Percentiles rank a stretch among this genome's conserved stretches.
phyloP scores from a whole-genome alignment of 768 basidiomycete species.

The Ramaria sp. region DNA sequence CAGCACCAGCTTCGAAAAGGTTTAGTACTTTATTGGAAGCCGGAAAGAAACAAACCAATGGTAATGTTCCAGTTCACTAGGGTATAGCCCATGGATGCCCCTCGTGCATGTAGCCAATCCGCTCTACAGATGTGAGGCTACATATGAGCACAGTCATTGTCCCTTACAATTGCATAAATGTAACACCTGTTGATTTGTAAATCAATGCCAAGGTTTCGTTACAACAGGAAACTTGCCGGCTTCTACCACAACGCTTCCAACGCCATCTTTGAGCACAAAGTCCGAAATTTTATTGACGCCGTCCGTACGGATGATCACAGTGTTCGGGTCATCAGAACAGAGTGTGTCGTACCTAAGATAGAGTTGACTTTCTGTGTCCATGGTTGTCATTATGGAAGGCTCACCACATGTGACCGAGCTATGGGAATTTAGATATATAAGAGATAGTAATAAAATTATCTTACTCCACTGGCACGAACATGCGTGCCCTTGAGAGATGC shows the following conservation, averaged over 20 bases:
- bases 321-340: constrained; percentile 11
- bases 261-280: constrained; percentile 1
- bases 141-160: not conserved
- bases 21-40: not conserved
- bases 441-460: not conserved
- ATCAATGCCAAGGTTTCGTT: not conserved
- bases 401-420: constrained; percentile 6
- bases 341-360: constrained; percentile 9
- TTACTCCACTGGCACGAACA: constrained; percentile 10
- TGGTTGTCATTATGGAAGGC: not conserved
- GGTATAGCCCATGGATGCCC: constrained; percentile 11
- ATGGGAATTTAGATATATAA: not conserved
- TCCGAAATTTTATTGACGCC: constrained; percentile 8
- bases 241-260: constrained; percentile 3
- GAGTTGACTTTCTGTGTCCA: not conserved
- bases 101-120: constrained; percentile 9
- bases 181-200: constrained; percentile 1
- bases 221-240: not conserved
- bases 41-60: not conserved
- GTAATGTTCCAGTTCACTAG: constrained; percentile 11
- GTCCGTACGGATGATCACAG: constrained; percentile 9
- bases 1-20: constrained; percentile 9
- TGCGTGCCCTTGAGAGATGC: constrained; percentile 5
- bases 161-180: constrained; percentile 9
- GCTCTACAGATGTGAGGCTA: not conserved